These are phyloP conservation scores for Leishmania braziliensis DNA, from an alignment of 208 protist genomes.

Conservation along the genomic window DNA sequence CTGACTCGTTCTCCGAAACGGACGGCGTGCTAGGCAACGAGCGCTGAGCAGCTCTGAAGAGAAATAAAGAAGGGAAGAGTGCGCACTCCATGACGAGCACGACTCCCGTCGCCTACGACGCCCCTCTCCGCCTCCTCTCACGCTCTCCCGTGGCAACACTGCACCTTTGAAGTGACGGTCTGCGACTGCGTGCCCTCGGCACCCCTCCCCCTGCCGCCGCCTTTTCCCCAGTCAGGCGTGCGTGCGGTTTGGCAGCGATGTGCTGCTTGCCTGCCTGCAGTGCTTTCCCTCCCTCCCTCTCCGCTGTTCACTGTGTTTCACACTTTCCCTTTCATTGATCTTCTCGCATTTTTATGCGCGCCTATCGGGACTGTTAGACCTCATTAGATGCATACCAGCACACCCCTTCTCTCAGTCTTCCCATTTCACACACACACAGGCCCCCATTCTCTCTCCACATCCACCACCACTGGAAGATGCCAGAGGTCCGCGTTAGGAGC, in stretches of 20 bases:
- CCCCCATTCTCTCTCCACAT: not conserved
- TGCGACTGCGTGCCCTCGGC: not conserved
- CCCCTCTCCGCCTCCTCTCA: not conserved
- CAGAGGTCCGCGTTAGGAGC: constrained; percentile 50
- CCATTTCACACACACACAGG: not conserved
- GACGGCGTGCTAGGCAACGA: not conserved
- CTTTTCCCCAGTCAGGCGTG: not conserved
- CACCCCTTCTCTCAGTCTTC: no score
- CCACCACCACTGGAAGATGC: constrained; percentile 26
- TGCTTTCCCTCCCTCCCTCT: not conserved
- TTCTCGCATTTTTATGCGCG: not conserved
- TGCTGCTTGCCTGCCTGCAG: no score
- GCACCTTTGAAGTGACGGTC: no score
- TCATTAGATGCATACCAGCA: no score
- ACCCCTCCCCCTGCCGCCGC: not conserved
- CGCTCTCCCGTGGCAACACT: no score
- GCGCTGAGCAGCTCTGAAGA: not conserved
- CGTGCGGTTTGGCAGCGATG: not conserved
- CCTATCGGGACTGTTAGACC: not conserved
- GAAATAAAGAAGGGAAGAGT: not conserved
- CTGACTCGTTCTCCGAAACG: not conserved
- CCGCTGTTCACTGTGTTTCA: not conserved
- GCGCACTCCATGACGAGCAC: not conserved
- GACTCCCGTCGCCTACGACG: not conserved
- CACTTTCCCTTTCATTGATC: no score